Conservation (phyloP, 371 early-diverging fungal species). For the Mortierella sp. region DNA sequence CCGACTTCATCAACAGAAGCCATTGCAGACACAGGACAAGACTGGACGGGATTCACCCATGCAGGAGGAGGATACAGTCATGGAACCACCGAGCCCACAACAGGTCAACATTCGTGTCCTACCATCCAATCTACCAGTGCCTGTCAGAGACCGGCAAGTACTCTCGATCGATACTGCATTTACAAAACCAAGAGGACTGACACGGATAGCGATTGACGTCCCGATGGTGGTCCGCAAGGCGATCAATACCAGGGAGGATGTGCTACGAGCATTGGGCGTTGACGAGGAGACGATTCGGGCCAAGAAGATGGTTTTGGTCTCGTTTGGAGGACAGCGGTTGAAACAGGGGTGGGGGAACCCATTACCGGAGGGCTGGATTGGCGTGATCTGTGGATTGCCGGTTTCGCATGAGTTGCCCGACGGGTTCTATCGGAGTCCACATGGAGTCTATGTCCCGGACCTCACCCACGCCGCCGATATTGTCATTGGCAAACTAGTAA, state of each 20-base stretch:
- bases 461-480: conserved; percentile 81
- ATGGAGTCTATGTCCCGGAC: conserved; percentile 82
- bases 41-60: background rate
- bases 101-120: background rate
- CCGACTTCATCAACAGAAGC: background rate
- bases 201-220: conserved; percentile 45
- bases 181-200: background rate
- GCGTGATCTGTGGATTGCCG: conserved; percentile 77
- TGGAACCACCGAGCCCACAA: background rate
- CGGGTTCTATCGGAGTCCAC: conserved; percentile 70
- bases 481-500: conserved; percentile 78
- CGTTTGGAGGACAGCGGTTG: conserved; percentile 83
- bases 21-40: background rate
- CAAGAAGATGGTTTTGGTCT: conserved; percentile 75
- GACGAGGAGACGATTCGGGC: conserved; percentile 66
- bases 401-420: conserved; percentile 65
- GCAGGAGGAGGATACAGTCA: background rate
- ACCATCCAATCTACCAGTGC: background rate
- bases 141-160: background rate
- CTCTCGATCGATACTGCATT: conserved; percentile 12
- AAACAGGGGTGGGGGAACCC: conserved; percentile 68
- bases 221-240: conserved; percentile 53
- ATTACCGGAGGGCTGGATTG: conserved; percentile 83
- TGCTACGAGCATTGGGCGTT: conserved; percentile 70
- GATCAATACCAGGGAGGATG: conserved; percentile 69